A percentile compares a stretch with the other conserved stretches of the same genome.
phyloP scores from a whole-genome alignment of 2,329 filamentous ascomycete species.

The Cadophora sp. region DNA sequence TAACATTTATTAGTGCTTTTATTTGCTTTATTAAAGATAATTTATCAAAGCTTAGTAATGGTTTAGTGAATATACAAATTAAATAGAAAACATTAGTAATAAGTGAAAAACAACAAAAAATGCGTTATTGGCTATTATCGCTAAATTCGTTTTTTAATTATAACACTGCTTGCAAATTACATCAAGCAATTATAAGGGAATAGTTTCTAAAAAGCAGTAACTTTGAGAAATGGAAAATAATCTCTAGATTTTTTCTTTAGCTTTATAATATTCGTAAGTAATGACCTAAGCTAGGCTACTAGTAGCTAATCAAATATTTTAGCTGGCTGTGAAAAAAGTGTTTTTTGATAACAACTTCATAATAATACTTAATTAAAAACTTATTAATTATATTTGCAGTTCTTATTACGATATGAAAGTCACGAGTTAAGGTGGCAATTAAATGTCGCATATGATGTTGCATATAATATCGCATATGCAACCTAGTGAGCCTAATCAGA shows the following conservation, averaged over 20 bases:
- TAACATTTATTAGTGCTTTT: slow-evolving; percentile 16
- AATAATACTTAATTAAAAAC: slow-evolving; percentile 2
- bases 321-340: slow-evolving; percentile 50
- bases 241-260: no score
- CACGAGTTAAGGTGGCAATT: no score
- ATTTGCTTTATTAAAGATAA: slow-evolving; percentile 18
- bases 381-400: slow-evolving; percentile 21
- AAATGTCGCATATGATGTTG: no score
- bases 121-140: slow-evolving; percentile 19
- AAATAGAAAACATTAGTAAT: background rate
- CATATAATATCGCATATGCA: no score
- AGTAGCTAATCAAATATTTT: slow-evolving; percentile 22
- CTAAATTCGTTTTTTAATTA: slow-evolving; percentile 48
- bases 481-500: no score
- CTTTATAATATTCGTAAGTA: slow-evolving; percentile 36
- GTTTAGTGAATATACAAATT: background rate
- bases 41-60: slow-evolving; percentile 6
- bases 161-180: slow-evolving; percentile 39
- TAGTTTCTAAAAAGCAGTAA: no score
- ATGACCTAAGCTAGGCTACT: slow-evolving; percentile 13
- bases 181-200: no score
- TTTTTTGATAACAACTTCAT: slow-evolving; percentile 21
- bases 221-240: no score
- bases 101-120: slow-evolving; percentile 14
- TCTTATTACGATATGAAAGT: no score